Evolutionary conservation across 2,329 filamentous ascomycete species (phyloP), one percentile per base, ranked within the genome.

Genomic region (Apiospora marii): DNA sequence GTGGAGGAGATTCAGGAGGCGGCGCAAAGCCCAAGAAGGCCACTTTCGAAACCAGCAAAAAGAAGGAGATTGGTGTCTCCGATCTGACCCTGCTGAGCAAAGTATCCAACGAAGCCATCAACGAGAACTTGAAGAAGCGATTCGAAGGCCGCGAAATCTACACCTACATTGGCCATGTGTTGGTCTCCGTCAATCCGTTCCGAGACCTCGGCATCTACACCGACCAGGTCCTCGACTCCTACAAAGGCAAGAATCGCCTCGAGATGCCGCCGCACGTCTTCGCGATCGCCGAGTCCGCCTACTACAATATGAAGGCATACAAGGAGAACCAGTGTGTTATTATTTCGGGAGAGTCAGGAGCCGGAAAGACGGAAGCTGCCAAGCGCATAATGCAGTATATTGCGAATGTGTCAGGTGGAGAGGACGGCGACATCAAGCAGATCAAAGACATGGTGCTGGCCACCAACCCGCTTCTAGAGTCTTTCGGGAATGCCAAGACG

Each of bases 301-400:
- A 99, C 87, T 98, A 98, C 87, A 98, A 99, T 87, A 98, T 99
- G 96, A 98, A 98, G 83, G 96, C 95, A 67, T 99, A 99, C 88
- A 94, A 94, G 80, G 96, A 98, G 78, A 98, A 98, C 85, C 96
- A 99, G 83, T 98, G 96, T 85, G 96, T 99, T 77, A 99, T 99
- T 83, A 99, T 99, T 78, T 98, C 96, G 5, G 96, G 96, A 81
- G 96, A 99, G 85, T 98, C 96, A 3, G 96, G 96, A 81, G 96
- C 96, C 46, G 96, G 96, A 82, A 99, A 99, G 88, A 99, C 96
- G 19, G 96, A 99, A 84, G 96, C 96, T 6, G 96, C 96, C 74
- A 98, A 99, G 89, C 93, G 96, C 79, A 93, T 99, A 80, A 99
- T 99, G 96, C 96, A 99, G 85, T 99, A 99, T 85, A 98, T 99